Evolutionary conservation across 2,329 filamentous ascomycete genomes (phyloP), one percentile per base, ranked within the genome.

Genomic region (Pseudogymnoascus sp.): DNA sequence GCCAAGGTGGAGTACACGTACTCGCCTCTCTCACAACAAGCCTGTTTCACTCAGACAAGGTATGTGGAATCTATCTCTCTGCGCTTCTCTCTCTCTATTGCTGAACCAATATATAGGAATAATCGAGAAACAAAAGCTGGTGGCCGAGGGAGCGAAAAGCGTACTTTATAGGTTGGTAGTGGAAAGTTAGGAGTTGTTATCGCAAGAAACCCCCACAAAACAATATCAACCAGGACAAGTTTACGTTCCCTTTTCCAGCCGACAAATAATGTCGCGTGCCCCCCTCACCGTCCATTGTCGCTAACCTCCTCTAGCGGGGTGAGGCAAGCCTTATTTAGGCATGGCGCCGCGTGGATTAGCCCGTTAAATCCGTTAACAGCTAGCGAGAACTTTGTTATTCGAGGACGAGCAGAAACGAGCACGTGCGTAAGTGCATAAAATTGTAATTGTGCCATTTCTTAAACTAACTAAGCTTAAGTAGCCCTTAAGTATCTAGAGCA

Each of bases 221-320:
- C 50, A 56, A 56, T 56, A n/a, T 56, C 23, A 56, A 56, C 46
- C 46, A 11, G n/a, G 28, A 34, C 50, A 56, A 56, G 50, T 56
- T 56, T 56, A 56, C 50, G 28, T 56, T 56, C 50, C 50, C 50
- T 56, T 56, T 56, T 56, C 50, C 25, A 6, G 5, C 18, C 50
- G 50, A 56, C 50, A 56, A 56, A 56, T 56, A 34, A 56, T 56
- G 50, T 56, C 50, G 50, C 50, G 50, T 56, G 50, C 50, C 50
- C 46, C 46, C 50, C 50, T 56, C 50, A 56, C 50, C 50, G 50
- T 56, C 5, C 50, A 56, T 34, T 53, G 50, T 56, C 50, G 50
- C 50, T 56, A 56, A 56, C n/a, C 10, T n/a, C 25, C 2, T 56
- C 12, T 56, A 34, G 50, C 5, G 50, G 28, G 50, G 28, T 56